These are phyloP conservation scores for Plasmopara viticola DNA, from an alignment of 352 stramenopile genomes.

Conservation along the genomic window DNA sequence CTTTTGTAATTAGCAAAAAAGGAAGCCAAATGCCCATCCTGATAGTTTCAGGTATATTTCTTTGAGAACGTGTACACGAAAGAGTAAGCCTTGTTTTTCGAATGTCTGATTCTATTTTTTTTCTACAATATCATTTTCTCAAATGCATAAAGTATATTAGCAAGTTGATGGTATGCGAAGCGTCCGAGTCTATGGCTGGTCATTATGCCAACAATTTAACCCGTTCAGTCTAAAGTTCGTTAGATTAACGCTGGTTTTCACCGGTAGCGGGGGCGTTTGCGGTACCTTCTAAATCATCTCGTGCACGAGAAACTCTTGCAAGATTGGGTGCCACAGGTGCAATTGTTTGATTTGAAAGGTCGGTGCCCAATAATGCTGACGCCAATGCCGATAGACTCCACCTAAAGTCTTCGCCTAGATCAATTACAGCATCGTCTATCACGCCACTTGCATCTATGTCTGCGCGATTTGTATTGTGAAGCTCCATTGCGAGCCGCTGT, in stretches of 20 bases:
- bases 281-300: neutral
- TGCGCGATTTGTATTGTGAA: constrained; percentile 12
- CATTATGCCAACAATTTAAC: no score
- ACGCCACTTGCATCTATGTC: constrained; percentile 20
- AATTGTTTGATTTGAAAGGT: neutral
- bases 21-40: no score
- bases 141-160: no score
- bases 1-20: no score
- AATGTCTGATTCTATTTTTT: no score
- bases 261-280: neutral
- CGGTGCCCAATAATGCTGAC: constrained; percentile 21
- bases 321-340: neutral
- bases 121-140: no score
- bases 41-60: no score
- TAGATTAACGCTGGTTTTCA: neutral
- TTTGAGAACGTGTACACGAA: no score
- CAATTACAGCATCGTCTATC: constrained; percentile 29
- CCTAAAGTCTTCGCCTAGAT: constrained; percentile 32
- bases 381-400: constrained; percentile 37
- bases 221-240: no score
- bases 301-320: neutral
- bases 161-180: no score
- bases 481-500: constrained; percentile 25
- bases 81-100: no score
- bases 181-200: no score